These are phyloP conservation scores for Picea sitchensis DNA, from an alignment of 75 land plant species.

Conservation along the genomic window DNA sequence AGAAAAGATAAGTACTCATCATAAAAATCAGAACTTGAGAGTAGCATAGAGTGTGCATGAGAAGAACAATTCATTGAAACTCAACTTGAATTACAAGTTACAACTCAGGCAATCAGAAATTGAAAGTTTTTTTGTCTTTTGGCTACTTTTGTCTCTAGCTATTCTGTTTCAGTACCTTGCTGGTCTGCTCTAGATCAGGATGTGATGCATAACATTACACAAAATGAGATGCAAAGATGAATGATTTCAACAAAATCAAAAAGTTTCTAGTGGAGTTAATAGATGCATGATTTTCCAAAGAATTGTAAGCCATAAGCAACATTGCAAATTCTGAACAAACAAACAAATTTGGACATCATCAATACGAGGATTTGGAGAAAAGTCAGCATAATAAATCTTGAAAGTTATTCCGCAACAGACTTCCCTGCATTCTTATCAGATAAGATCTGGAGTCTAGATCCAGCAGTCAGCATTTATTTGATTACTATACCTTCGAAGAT, in stretches of 20 bases:
- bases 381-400: background rate
- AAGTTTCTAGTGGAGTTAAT: background rate
- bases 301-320: too few species aligned
- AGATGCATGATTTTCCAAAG: background rate
- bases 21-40: background rate
- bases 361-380: background rate
- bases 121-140: background rate
- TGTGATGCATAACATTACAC: too few species aligned
- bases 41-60: background rate
- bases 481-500: background rate
- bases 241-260: background rate
- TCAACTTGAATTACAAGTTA: background rate
- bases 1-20: background rate
- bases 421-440: background rate
- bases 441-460: background rate
- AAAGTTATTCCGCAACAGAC: background rate
- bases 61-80: background rate
- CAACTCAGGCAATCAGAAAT: background rate
- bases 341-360: background rate
- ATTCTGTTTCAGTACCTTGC: background rate
- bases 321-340: too few species aligned
- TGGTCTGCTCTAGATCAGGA: background rate
- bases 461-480: background rate
- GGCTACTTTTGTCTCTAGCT: background rate
- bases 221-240: too few species aligned